These are phyloP conservation scores for Crucihimalaya himalaica DNA, from an alignment of 345 rosid genomes.

Conservation along the genomic window DNA sequence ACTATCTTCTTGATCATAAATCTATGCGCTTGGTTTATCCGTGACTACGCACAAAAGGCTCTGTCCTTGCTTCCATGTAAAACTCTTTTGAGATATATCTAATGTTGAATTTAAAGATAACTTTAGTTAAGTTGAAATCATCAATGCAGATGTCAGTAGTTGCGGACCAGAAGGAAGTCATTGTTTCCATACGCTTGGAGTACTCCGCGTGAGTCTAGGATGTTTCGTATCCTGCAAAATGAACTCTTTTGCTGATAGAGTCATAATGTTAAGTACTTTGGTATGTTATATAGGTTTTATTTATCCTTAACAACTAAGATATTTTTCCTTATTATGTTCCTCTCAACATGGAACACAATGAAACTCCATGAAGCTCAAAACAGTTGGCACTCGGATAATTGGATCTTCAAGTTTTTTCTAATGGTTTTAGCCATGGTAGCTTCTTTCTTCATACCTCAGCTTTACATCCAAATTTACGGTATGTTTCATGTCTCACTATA, in stretches of 20 bases:
- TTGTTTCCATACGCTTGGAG: conserved; percentile 70
- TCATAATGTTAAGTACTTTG: background rate
- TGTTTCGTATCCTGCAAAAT: conserved; percentile 73
- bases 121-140: background rate
- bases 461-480: conserved; percentile 72
- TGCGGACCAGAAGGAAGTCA: conserved; percentile 64
- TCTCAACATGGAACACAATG: conserved; percentile 58
- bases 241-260: background rate
- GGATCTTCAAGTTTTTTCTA: conserved; percentile 58
- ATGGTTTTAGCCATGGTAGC: conserved; percentile 51
- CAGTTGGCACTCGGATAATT: conserved; percentile 77
- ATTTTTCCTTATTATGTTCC: conserved; percentile 76
- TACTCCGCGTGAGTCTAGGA: conserved; percentile 89
- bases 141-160: conserved; percentile 60
- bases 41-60: conserved; percentile 74
- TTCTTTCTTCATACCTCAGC: conserved; percentile 67
- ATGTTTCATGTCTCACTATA: conserved; percentile 32
- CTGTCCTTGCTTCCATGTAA: conserved; percentile 57
- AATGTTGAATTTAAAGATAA: background rate
- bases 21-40: conserved; percentile 80
- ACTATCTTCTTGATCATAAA: conserved; percentile 64
- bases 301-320: conserved; percentile 47
- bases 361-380: conserved; percentile 56
- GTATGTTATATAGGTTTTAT: background rate
- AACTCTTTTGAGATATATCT: conserved; percentile 25